Percentiles rank a stretch among this genome's conserved stretches.
phyloP scores from a whole-genome alignment of 805 yeast genomes.

The Ogataea nonfermentans region DNA sequence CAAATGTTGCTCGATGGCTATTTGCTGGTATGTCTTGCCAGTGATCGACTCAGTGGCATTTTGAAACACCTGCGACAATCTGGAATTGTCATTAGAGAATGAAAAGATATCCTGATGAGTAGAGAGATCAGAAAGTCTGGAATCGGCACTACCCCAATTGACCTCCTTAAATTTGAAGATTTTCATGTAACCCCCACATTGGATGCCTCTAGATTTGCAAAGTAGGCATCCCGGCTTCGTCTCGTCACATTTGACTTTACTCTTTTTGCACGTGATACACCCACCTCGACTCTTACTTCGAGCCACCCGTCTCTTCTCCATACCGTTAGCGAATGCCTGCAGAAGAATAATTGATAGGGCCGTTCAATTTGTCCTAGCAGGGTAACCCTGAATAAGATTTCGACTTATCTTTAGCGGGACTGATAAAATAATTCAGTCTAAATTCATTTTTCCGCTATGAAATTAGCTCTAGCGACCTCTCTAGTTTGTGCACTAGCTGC shows the following conservation, averaged over 20 bases:
- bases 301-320: not conserved
- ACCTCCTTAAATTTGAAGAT: constrained; percentile 17
- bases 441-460: not conserved
- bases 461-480: not conserved
- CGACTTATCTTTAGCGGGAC: too few relatives aligned
- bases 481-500: not conserved
- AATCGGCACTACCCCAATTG: not conserved
- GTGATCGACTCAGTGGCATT: constrained; percentile 19
- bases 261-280: constrained; percentile 41
- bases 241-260: constrained; percentile 43
- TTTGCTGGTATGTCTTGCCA: constrained; percentile 18
- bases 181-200: constrained; percentile 21
- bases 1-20: constrained; percentile 17
- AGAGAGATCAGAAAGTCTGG: too few relatives aligned
- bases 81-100: not conserved
- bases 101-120: not conserved
- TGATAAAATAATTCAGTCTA: not conserved
- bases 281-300: constrained; percentile 28
- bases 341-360: too few relatives aligned
- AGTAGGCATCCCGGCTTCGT: constrained; percentile 39
- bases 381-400: too few relatives aligned
- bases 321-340: too few relatives aligned
- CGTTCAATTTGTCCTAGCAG: too few relatives aligned
- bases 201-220: constrained; percentile 31
- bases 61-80: constrained; percentile 10